Conservation (phyloP, 208 protist species). For the Leishmania tropica region DNA sequence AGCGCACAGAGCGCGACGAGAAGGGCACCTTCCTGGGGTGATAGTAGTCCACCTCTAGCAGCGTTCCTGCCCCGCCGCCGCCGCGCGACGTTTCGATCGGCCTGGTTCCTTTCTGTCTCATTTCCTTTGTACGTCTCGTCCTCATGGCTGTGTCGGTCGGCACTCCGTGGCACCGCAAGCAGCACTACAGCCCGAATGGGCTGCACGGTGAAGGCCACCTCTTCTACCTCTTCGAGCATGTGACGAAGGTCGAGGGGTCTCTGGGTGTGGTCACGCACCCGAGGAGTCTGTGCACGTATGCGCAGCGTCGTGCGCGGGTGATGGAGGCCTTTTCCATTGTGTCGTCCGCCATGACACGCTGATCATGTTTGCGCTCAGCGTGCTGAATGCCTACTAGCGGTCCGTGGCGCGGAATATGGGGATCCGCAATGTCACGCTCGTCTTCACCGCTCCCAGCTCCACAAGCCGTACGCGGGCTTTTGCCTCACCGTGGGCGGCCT, state of each 20-base stretch:
- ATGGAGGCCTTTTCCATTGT: conserved; percentile 60
- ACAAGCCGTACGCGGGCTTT: conserved; percentile 69
- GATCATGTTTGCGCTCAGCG: conserved; percentile 39
- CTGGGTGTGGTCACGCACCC: conserved; percentile 28
- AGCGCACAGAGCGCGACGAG: conserved; percentile 13
- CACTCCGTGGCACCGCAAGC: conserved; percentile 66
- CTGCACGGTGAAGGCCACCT: conserved; percentile 32
- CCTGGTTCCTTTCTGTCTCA: conserved; percentile 33
- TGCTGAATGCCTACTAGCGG: conserved; percentile 33
- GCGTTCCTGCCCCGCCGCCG: conserved; percentile 47
- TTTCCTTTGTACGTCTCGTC: conserved; percentile 45
- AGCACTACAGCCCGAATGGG: conserved; percentile 53
- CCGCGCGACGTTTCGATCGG: conserved; percentile 56
- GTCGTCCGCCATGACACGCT: conserved; percentile 32
- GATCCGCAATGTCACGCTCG: conserved; percentile 30
- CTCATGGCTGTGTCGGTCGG: conserved; percentile 57
- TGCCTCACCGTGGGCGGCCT: conserved; percentile 61
- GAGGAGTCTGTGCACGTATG: conserved; percentile 40
- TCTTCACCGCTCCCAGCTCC: conserved; percentile 65
- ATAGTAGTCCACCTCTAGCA: conserved; percentile 2
- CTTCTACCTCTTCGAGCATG: conserved; percentile 63
- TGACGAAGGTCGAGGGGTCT: conserved; percentile 31
- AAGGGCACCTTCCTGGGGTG: conserved; percentile 29
- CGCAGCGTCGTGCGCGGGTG: conserved; percentile 42
- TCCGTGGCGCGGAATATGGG: conserved; percentile 20